Evolutionary conservation across 352 stramenopile species (phyloP), one percentile per base, ranked within the genome.

Genomic region (Phytophthora boehmeriae): DNA sequence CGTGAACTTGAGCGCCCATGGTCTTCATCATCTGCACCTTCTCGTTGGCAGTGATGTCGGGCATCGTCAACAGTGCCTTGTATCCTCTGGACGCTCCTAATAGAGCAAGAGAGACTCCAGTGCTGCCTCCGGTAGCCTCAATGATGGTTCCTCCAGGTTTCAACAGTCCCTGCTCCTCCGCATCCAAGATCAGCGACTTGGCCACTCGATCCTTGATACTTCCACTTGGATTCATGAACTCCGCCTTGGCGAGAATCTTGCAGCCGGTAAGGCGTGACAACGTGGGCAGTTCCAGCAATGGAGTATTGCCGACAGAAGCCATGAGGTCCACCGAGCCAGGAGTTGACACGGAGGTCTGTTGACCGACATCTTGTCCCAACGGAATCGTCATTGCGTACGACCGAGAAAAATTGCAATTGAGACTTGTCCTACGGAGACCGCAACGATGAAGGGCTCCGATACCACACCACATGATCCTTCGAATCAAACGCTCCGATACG

Each of bases 131-230:
- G 1, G 92, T 98, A 32, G 92, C 90, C 56, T 93, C 83, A 25
- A 92, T 78, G 51, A 93, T 63, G 2, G 76, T 89, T 16, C 75
- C 72, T 32, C 78, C 85, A 1, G 77, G 79, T 30, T 80, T 74
- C 39, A 98, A 86, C 46, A 93, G 51, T 1, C 94, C 95, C 5
- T 76, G 76, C 38, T 84, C 66, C 76, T 98, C 94, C 3, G 93
- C 94, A 53, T 98, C 79, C n/a, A 84, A 66, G 65, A 98, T 97
- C 75, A 98, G 86, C n/a, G 76, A 90, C 43, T 96, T 89, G 39
- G 91, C 92, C 10, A 97, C 94, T 27, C 95, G 93, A 74, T 98
- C 95, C 75, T 98, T 98, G 61, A 98, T 90, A 22, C 80, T 96
- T 10, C 95, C 95, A 59, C 92, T 92, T 17, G 96, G 96, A 65